Base-by-base conservation (phyloP, 2,329 filamentous ascomycete species). In the Fusarium tuaranense region DNA sequence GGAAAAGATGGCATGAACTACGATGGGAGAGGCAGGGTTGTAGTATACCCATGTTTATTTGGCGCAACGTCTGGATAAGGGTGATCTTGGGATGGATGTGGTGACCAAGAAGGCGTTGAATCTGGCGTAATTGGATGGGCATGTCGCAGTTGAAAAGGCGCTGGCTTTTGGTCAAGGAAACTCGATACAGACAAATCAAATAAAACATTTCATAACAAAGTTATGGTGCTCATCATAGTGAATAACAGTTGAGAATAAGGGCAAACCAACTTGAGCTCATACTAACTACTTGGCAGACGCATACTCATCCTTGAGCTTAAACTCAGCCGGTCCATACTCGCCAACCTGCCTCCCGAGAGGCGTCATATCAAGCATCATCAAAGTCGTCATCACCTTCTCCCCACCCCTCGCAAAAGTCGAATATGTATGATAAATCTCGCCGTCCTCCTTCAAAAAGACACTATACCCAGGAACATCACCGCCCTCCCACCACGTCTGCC, bases 341-440 rank as follows among this genome's bases (percentile, higher is more conserved):
- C 67, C 69, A 72, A 81, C 72, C 67, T 81, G 80, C 57, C 81
- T 80, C 2, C 83, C 82, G 38, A 82, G 69, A 6, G 82, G 82
- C 25, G 80, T 83, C 67, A 83, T 69, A 63, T 82, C 83, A 22
- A 83, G 73, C 48, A 84, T 59, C 36, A 72, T 71, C 72, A 83
- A 41, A 4, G 80, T 83, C 2, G 75, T 69, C 53, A 83, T 66
- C 2, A 83, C 53, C 30, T 74, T 73, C 59, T 84, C 82, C 3
- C 78, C 68, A 16, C 82, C 83, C 32, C 82, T 76, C 7, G 72
- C 75, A 74, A 79, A 83, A 2, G 77, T 76, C 30, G 80, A 83
- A 68, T 86, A 85, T 3, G 82, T 84, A 72, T 85, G 82, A 65
- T 81, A 84, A 4, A 84, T 68, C 4, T 80, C 76, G 0, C 78